Conservation (phyloP, 2,329 filamentous ascomycete genomes). For the Leptographium radiaticola region DNA sequence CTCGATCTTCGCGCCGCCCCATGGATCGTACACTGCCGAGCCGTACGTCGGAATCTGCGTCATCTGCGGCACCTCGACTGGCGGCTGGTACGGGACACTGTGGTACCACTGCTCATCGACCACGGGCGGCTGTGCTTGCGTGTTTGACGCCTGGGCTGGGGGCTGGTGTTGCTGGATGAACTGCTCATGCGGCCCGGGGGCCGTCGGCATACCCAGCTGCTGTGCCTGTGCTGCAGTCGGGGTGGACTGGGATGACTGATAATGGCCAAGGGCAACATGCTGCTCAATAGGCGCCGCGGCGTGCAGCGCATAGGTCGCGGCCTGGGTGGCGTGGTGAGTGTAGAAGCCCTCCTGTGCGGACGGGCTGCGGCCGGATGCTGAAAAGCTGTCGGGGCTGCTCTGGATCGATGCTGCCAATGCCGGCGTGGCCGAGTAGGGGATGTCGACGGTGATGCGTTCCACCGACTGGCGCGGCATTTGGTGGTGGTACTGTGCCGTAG, state of each 20-base stretch:
- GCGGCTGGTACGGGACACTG: slow-evolving; percentile 37
- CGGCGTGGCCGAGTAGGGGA: slow-evolving; percentile 35
- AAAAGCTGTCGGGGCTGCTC: slow-evolving; percentile 48
- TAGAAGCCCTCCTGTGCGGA: slow-evolving; percentile 42
- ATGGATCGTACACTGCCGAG: slow-evolving; percentile 37
- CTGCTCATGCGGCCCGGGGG: not conserved
- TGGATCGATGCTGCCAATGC: slow-evolving; percentile 35
- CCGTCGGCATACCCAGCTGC: slow-evolving; percentile 10
- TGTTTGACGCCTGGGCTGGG: slow-evolving; percentile 23
- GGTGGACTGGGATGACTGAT: slow-evolving; percentile 24
- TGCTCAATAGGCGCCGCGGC: slow-evolving; percentile 33
- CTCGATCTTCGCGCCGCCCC: slow-evolving; percentile 39
- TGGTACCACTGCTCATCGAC: slow-evolving; percentile 40
- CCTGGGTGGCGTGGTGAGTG: slow-evolving; percentile 37
- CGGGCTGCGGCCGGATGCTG: slow-evolving; percentile 39
- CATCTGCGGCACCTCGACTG: slow-evolving; percentile 43
- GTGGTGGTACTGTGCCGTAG: slow-evolving; percentile 23
- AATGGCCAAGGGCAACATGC: slow-evolving; percentile 22
- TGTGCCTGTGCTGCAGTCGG: slow-evolving; percentile 24
- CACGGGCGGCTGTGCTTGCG: slow-evolving; percentile 18
- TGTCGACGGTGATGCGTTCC: slow-evolving; percentile 33
- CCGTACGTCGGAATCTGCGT: slow-evolving; percentile 37
- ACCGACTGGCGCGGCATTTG: slow-evolving; percentile 37
- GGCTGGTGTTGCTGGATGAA: slow-evolving; percentile 16
- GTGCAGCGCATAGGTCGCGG: slow-evolving; percentile 35